Conservation (phyloP, 148 eudicot species). For the Beta vulgaris region DNA sequence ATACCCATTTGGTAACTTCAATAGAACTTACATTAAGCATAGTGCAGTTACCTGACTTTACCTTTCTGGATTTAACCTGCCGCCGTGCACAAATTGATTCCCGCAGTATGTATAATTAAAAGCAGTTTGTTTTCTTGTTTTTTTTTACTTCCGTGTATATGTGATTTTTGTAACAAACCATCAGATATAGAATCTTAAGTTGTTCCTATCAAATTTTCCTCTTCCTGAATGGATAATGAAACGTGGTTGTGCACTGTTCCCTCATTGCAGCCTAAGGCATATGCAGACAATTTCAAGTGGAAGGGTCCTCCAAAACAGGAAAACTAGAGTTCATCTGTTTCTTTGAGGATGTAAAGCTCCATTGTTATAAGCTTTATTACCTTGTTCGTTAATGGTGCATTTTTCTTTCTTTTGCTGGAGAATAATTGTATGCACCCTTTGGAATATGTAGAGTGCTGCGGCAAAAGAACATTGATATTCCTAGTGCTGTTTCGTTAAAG, state of each 20-base stretch:
- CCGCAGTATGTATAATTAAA: neutral
- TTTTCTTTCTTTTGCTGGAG: conserved; percentile 14
- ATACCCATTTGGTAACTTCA: neutral
- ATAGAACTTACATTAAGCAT: neutral
- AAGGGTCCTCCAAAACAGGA: conserved; percentile 45
- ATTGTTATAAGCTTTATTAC: conserved; percentile 19
- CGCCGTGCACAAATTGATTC: too few relatives aligned
- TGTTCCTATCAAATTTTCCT: neutral
- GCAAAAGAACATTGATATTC: conserved; percentile 7
- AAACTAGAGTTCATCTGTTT: conserved; percentile 9
- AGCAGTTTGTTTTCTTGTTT: neutral
- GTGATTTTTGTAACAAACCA: neutral
- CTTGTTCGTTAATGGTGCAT: neutral
- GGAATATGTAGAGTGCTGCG: neutral
- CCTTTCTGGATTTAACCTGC: too few relatives aligned
- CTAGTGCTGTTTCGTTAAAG: neutral
- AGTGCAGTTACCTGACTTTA: neutral
- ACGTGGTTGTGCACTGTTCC: neutral
- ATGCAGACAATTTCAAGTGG: conserved; percentile 65
- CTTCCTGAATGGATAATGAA: neutral
- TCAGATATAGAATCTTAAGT: neutral
- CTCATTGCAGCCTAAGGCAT: conserved; percentile 47
- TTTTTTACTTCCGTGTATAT: neutral
- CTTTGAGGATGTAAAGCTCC: conserved; percentile 24
- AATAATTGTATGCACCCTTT: conserved; percentile 26